Conservation (phyloP, 2,329 filamentous ascomycete species). For the Fusarium clavum region DNA sequence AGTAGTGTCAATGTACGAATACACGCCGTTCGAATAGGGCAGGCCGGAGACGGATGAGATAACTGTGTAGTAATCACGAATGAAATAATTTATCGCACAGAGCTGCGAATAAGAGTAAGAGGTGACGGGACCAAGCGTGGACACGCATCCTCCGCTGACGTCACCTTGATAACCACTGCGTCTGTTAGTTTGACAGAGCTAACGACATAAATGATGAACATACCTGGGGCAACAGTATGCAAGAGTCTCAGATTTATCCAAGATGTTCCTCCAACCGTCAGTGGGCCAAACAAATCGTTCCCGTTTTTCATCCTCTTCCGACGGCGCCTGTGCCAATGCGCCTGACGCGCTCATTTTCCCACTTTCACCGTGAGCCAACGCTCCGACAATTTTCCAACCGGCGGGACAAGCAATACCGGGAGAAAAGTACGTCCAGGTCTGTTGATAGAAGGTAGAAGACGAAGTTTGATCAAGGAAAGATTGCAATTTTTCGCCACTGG, state of each 20-base stretch:
- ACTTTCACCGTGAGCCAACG: neutral
- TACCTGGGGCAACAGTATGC: conserved; percentile 17
- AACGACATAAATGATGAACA: no score
- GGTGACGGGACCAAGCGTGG: neutral
- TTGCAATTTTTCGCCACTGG: neutral
- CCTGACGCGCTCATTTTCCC: neutral
- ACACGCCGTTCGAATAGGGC: neutral
- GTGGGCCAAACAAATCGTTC: neutral
- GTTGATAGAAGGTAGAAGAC: neutral
- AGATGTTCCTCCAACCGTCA: neutral
- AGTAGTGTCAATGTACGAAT: neutral
- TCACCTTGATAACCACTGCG: neutral
- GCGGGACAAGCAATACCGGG: conserved; percentile 7
- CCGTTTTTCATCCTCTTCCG: no score
- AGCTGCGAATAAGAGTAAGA: neutral
- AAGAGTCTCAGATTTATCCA: neutral
- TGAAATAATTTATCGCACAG: neutral
- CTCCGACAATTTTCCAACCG: neutral
- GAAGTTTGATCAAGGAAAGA: neutral
- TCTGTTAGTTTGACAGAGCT: neutral
- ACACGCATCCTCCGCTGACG: neutral
- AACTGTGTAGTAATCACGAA: neutral
- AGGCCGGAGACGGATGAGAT: neutral
- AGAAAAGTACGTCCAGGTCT: neutral
- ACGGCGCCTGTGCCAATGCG: rapidly evolving